Percentiles rank a stretch among this genome's conserved stretches.
These are phyloP conservation scores for Cucumis hystrix DNA, from an alignment of 306 rosid species.

Conservation along the genomic window DNA sequence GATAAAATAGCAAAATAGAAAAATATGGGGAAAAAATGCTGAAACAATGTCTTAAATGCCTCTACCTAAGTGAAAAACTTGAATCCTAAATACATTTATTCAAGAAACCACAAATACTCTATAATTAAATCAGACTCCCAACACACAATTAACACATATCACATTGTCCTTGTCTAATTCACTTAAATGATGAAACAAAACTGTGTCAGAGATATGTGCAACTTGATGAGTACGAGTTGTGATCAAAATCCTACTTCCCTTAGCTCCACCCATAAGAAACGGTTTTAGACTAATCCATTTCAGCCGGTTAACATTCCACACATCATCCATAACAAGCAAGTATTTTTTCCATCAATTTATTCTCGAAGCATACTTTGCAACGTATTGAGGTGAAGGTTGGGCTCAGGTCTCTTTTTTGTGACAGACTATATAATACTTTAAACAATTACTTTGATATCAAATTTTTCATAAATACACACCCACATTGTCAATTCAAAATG, in stretches of 20 bases:
- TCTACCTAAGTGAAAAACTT: too few species aligned
- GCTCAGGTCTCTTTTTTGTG: not conserved
- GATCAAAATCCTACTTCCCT: not conserved
- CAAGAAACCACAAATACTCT: too few species aligned
- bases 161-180: not conserved
- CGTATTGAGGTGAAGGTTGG: not conserved
- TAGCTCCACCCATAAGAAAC: not conserved
- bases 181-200: not conserved
- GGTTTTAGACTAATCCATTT: not conserved
- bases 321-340: not conserved
- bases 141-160: too few species aligned
- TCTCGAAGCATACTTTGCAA: not conserved
- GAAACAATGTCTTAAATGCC: too few species aligned
- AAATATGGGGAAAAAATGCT: too few species aligned
- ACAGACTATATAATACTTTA: not conserved
- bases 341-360: not conserved
- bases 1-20: too few species aligned
- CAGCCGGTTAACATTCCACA: not conserved
- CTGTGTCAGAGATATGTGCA: not conserved
- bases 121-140: too few species aligned
- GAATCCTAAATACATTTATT: too few species aligned
- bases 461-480: conserved; percentile 10
- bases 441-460: not conserved
- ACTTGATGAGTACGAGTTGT: not conserved
- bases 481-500: conserved; percentile 7